phyloP scores from a whole-genome alignment of 371 early-diverging fungal species.

The Choanephora cucurbitarum region DNA sequence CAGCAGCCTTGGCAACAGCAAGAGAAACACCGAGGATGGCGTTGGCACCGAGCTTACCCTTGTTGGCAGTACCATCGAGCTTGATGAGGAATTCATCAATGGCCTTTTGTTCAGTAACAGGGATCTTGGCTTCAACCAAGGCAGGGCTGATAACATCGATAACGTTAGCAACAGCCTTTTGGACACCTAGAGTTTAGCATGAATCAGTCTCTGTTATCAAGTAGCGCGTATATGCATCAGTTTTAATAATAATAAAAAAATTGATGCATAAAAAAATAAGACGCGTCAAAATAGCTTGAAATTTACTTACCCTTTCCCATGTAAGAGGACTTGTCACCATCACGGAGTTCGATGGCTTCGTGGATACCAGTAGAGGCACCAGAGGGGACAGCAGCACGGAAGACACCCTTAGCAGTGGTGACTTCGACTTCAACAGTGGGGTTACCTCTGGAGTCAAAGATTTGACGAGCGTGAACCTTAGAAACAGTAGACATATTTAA shows the following conservation, averaged over 20 bases:
- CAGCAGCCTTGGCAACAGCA: slow-evolving; percentile 96
- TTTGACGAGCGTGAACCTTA: slow-evolving; percentile 95
- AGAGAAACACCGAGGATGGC: slow-evolving; percentile 98
- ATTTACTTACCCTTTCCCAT: slow-evolving; percentile 87
- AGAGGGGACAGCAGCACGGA: slow-evolving; percentile 98
- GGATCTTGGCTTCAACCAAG: slow-evolving; percentile 71
- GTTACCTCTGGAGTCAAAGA: slow-evolving; percentile 99
- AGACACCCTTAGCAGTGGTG: slow-evolving; percentile 85
- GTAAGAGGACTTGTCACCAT: slow-evolving; percentile 84
- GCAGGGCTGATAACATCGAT: slow-evolving; percentile 88
- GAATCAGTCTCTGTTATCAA: not conserved
- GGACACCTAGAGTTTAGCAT: slow-evolving; percentile 66
- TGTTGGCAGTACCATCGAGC: slow-evolving; percentile 96
- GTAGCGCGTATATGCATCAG: no score
- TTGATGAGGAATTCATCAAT: slow-evolving; percentile 92
- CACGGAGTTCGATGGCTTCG: slow-evolving; percentile 98
- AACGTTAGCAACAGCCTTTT: slow-evolving; percentile 92
- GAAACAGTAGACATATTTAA: slow-evolving; percentile 46
- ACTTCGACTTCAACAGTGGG: slow-evolving; percentile 99
- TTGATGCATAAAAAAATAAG: not conserved
- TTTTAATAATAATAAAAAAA: no score
- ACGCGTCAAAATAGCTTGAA: not conserved
- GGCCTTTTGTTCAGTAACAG: slow-evolving; percentile 84
- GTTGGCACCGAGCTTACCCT: slow-evolving; percentile 98
- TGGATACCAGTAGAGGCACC: slow-evolving; percentile 99